Evolutionary conservation across 495 filamentous ascomycete species (phyloP), one percentile per base, ranked within the genome.

Genomic region (Echria macrotheca): DNA sequence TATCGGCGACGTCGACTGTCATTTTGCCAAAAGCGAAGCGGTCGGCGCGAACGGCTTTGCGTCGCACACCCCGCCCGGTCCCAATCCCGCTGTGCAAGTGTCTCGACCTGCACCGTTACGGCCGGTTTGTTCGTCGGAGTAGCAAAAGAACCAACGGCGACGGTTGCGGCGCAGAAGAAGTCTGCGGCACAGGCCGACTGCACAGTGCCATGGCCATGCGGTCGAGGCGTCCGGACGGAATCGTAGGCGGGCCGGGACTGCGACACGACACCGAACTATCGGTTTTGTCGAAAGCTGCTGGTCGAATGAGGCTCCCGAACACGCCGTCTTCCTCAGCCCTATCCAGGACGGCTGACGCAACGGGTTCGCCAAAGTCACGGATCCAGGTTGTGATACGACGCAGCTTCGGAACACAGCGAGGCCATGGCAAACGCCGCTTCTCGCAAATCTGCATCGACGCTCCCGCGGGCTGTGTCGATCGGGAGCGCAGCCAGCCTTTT

Each of bases 291-390:
- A 31, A 1, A 8, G 15, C 26, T 28, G 26, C 21, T 29, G 26
- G 42, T 22, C 42, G 5, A 10, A 3, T 31, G 14, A 44, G 26
- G 26, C 42, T 21, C 7, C n/a, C 19, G 23, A 11, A 19, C 19
- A 23, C 15, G 21, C 41, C 42, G 42, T 29, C 32, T 14, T 44
- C 25, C 42, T 44, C 42, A 44, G 42, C 42, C 42, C 42, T 41
- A 41, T 41, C 38, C 38, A 24, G 8, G 38, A 31, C 28, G 28
- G 28, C 28, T 31, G 28, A 31, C 28, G 7, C 28, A 31, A 12
- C 28, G 12, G 28, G 12, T 12, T 12, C 28, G 28, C 7, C n/a
- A 37, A 5, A 9, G 35, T 5, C 35, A 5, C 19, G n/a, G 36
- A 39, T 39, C 17, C 36, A 39, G 36, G 19, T 8, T 17, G 36